Conservation (phyloP, 192 early-diverging fungal genomes). For the Lobosporangium transversale region DNA sequence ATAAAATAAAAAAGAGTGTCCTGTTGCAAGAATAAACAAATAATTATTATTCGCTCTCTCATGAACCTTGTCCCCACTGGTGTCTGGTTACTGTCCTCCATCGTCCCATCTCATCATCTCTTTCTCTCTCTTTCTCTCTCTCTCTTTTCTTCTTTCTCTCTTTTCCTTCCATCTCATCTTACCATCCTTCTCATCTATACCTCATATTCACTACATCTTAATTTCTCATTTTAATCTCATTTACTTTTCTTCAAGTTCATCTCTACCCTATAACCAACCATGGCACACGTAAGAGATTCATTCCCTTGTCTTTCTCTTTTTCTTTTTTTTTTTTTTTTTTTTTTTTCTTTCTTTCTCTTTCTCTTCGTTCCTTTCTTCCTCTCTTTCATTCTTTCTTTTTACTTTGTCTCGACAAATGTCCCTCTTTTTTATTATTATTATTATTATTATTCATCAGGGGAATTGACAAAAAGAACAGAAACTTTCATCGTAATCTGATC, state of each 20-base stretch:
- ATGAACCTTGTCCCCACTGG: too few species aligned
- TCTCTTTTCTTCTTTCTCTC: not conserved
- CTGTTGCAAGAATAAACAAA: too few species aligned
- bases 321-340: not conserved
- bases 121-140: slow-evolving; percentile 2
- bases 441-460: too few species aligned
- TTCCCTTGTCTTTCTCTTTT: not conserved
- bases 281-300: slow-evolving; percentile 38
- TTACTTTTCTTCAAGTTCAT: not conserved
- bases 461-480: too few species aligned
- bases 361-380: too few species aligned
- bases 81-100: too few species aligned
- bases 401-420: too few species aligned
- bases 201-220: slow-evolving; percentile 4
- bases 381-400: slow-evolving; percentile 4
- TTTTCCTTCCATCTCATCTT: not conserved
- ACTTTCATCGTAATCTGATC: too few species aligned
- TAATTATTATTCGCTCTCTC: too few species aligned
- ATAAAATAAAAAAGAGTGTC: too few species aligned
- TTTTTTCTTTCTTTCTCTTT: not conserved
- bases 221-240: slow-evolving; percentile 3
- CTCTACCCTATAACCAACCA: slow-evolving; percentile 3
- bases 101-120: slow-evolving; percentile 4
- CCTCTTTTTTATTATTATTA: too few species aligned
- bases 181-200: not conserved